Percentiles rank a stretch among this genome's conserved stretches.
phyloP scores from a whole-genome alignment of 352 stramenopile species.

The Hyaloperonospora arabidopsidis region DNA sequence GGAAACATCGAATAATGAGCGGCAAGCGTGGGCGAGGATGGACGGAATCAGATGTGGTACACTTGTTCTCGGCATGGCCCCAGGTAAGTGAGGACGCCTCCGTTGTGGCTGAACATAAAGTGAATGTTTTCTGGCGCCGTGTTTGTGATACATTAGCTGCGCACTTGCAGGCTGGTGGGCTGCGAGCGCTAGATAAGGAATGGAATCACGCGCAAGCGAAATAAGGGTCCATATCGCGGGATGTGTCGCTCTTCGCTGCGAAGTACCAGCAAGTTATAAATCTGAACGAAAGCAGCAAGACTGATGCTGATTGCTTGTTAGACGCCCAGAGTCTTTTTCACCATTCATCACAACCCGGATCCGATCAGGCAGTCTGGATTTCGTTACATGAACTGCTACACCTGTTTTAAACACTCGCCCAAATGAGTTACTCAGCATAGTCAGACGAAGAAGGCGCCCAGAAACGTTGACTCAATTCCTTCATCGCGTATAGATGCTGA shows the following conservation, averaged over 20 bases:
- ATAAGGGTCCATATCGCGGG: not conserved
- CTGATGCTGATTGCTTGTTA: not conserved
- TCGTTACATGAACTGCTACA: no score
- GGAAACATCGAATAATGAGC: not conserved
- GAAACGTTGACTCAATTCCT: no score
- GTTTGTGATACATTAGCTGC: not conserved
- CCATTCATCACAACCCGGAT: not conserved
- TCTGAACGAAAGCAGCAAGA: not conserved
- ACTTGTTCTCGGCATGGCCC: not conserved
- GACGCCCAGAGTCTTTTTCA: not conserved
- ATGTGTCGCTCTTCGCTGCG: not conserved
- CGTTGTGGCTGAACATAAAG: not conserved
- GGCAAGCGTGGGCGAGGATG: not conserved
- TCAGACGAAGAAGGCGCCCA: no score
- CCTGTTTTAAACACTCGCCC: no score
- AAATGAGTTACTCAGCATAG: no score
- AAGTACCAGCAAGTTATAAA: not conserved
- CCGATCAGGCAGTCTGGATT: not conserved
- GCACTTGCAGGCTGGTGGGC: not conserved
- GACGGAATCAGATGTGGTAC: not conserved
- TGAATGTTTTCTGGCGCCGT: not conserved
- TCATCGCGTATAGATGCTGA: no score
- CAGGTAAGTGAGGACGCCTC: not conserved
- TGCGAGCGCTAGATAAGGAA: not conserved
- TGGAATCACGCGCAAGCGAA: not conserved